These are phyloP conservation scores for Opeltia flavorubescens DNA, from an alignment of 495 filamentous ascomycete species.

Conservation along the genomic window DNA sequence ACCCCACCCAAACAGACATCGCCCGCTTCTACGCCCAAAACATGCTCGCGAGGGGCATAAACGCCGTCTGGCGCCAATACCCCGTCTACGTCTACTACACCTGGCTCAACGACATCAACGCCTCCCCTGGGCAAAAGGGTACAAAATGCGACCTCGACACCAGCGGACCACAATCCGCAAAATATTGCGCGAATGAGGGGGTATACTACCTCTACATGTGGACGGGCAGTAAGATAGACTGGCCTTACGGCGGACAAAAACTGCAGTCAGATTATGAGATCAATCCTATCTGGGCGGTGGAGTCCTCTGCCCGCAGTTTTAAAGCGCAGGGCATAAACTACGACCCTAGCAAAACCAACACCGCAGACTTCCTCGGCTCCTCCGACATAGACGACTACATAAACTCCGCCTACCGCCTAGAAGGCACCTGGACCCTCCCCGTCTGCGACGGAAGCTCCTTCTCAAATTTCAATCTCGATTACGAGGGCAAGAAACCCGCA, in stretches of 20 bases:
- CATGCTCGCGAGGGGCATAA: background rate
- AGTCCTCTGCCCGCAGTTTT: background rate
- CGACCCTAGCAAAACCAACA: background rate
- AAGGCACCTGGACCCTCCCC: conserved; percentile 3
- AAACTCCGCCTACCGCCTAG: background rate
- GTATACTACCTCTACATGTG: conserved; percentile 2
- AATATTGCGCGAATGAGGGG: conserved; percentile 1
- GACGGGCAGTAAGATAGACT: background rate
- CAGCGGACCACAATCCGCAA: background rate
- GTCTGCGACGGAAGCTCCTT: conserved; percentile 1
- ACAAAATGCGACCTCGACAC: background rate
- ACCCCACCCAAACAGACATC: background rate
- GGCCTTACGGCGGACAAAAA: background rate
- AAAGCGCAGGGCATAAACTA: conserved; percentile 1
- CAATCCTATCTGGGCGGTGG: conserved; percentile 1
- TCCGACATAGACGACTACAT: background rate
- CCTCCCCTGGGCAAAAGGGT: background rate
- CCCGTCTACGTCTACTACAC: conserved; percentile 1
- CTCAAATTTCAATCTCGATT: background rate
- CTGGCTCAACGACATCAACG: background rate
- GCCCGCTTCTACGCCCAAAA: background rate
- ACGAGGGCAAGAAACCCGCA: background rate
- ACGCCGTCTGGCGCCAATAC: background rate
- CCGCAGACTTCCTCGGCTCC: background rate
- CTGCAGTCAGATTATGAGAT: background rate